A percentile compares a stretch with the other conserved stretches of the same genome.
Conservation (phyloP, 2,329 filamentous ascomycete species). For the Alternaria longipes region DNA sequence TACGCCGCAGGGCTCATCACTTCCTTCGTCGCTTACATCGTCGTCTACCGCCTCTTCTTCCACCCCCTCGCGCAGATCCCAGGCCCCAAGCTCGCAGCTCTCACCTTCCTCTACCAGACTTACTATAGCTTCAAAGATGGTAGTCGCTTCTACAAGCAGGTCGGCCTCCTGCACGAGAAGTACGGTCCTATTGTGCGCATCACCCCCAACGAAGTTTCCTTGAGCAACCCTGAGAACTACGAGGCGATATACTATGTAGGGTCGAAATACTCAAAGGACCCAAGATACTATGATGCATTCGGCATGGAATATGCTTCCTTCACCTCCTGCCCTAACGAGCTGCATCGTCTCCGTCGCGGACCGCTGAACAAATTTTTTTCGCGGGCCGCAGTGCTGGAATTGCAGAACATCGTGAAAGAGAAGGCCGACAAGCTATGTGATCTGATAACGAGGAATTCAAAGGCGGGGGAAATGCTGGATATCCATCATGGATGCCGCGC, state of each 20-base stretch:
- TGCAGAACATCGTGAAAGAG: too few species aligned
- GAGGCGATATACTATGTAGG: background rate
- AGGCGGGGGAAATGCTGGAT: too few species aligned
- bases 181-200: constrained; percentile 14
- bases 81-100: constrained; percentile 6
- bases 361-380: too few species aligned
- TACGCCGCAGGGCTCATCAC: too few species aligned
- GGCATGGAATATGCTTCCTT: constrained; percentile 6
- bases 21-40: background rate
- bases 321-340: constrained; percentile 4
- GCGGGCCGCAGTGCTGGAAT: too few species aligned
- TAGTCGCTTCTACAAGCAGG: too few species aligned
- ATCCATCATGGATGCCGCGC: too few species aligned
- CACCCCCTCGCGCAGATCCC: constrained; percentile 19
- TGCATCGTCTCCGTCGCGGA: background rate
- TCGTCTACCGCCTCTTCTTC: constrained; percentile 14
- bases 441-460: too few species aligned
- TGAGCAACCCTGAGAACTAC: background rate
- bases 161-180: constrained; percentile 3
- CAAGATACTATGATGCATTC: constrained; percentile 5
- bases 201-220: constrained; percentile 9
- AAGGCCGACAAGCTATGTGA: too few species aligned
- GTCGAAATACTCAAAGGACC: background rate
- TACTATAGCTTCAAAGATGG: constrained; percentile 10
- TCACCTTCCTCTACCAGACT: background rate